A percentile compares a stretch with the other conserved stretches of the same genome.
phyloP scores from a whole-genome alignment of 208 protist genomes.

The Leishmania turanica region DNA sequence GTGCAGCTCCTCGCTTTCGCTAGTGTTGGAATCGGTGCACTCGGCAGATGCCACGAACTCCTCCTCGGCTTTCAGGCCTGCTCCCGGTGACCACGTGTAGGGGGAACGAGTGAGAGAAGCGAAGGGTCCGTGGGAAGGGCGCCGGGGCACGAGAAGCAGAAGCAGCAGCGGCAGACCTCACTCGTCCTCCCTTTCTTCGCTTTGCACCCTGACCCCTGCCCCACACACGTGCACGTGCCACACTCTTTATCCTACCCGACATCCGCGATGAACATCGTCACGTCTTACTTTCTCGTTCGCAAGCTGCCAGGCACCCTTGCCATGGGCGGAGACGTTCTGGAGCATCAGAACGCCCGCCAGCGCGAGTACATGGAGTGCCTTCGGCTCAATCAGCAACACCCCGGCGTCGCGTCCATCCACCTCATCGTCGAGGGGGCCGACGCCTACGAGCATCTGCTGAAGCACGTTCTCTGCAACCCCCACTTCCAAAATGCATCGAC shows the following conservation, averaged over 20 bases:
- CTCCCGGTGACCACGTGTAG: not conserved
- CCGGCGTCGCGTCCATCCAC: constrained; percentile 51
- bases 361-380: constrained; percentile 79
- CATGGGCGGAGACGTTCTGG: constrained; percentile 49
- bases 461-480: constrained; percentile 36
- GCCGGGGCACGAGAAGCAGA: not conserved
- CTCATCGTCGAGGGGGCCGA: constrained; percentile 69
- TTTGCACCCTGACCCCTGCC: not conserved
- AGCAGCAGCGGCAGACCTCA: not conserved
- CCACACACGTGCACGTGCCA: too few species aligned
- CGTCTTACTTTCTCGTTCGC: constrained; percentile 77
- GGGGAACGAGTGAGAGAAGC: not conserved
- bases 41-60: not conserved
- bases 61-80: not conserved
- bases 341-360: constrained; percentile 46
- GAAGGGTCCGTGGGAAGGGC: not conserved
- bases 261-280: constrained; percentile 73
- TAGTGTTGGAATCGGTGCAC: not conserved
- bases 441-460: constrained; percentile 55
- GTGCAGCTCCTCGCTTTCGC: not conserved
- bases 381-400: constrained; percentile 45
- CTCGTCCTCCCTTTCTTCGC: not conserved
- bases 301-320: constrained; percentile 55
- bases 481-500: not conserved
- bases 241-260: not conserved